Evolutionary conservation across 495 filamentous ascomycete genomes (phyloP), one percentile per base, ranked within the genome.

Genomic region (Hypomontagnella submonticulosa): DNA sequence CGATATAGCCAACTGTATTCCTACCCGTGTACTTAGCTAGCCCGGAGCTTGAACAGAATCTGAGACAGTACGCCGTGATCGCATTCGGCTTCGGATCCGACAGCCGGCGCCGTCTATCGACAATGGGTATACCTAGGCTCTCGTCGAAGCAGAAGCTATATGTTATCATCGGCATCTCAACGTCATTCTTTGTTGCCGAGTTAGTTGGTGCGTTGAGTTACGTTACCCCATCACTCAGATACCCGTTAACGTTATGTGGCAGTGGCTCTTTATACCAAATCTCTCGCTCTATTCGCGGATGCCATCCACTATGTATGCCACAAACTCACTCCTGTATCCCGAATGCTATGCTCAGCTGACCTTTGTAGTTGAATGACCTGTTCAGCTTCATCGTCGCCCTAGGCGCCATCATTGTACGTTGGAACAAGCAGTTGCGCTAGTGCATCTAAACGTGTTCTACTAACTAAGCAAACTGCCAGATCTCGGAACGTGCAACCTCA

Each of bases 271-370:
- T 82, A 84, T 37, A 93, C 93, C 32, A 87, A 90, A 71, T 97
- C 94, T 36, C 86, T 98, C 54, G 94, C 93, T 15, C 86, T 98
- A 11, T 85, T 96, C 46, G 94, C 94, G 38, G 94, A 98, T 80
- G 92, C 93, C 23, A 97, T 97, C 77, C 94, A 98, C 71, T 96
- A 97, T 87, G 92, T 94, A 80, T 69, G 82, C 63, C 51, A 20
- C 19, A 49, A 42, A 12, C 16, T 10, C 18, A 15, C 49, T n/a
- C 40, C 10, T 18, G 20, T 55, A 4, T 59, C 6, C 16, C 12
- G 7, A 18, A 19, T 23, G 9, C 11, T 1, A 13, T 16, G 7
- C 23, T 33, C 13, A 37, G 10, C 38, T 46, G 36, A 42, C 57
- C 68, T 16, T 38, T 11, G 12, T 57, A 93, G 91, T 77, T 98